Base-by-base conservation (phyloP, 805 yeast genomes). In the Tetrapisispora phaffii region DNA sequence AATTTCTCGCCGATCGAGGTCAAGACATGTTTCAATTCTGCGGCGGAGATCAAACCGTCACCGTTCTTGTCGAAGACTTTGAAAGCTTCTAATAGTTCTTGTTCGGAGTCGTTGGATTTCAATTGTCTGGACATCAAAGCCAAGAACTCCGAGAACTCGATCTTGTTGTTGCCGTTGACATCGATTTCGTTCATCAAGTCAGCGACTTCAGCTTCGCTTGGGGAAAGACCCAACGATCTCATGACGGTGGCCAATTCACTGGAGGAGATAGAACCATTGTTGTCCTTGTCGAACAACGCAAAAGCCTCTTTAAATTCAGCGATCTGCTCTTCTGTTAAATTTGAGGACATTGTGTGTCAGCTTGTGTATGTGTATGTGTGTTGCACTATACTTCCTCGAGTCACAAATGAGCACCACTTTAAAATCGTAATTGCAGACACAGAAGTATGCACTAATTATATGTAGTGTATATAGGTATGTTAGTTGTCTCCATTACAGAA, bases 201-300 rank as follows among this genome's bases (percentile, higher is more conserved):
- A 46, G 93, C 85, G 58, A 93, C 82, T 68, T 93, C 98, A 53
- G 88, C 80, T 67, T 93, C 97, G 42, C 95, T 81, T 32, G 98
- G 98, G 60, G 90, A 90, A 68, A 88, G 93, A 43, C 98, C 98
- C 61, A 93, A 74, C n/a, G 97, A 86, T 71, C 98, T 83, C 98
- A 93, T 93, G 44, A 93, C 98, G 4, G 96, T 88, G 53, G 97
- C 97, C 55, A 93, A 75, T 70, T 93, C 98, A 60, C 85, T 78
- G 56, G 96, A 85, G 47, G 96, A 87, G 72, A 93, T 93, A 62
- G 87, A 86, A 9, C 98, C 98, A 68, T 89, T 97, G 61, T 89
- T 84, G 66, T 93, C 96, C 66, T 88, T 88, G 73, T 93, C 98
- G 58, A 93, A 93, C 53, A 93, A 77, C 50, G 97, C 87, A 66